These are phyloP conservation scores for Phytophthora pluvialis DNA, from an alignment of 352 stramenopile species.

Conservation along the genomic window DNA sequence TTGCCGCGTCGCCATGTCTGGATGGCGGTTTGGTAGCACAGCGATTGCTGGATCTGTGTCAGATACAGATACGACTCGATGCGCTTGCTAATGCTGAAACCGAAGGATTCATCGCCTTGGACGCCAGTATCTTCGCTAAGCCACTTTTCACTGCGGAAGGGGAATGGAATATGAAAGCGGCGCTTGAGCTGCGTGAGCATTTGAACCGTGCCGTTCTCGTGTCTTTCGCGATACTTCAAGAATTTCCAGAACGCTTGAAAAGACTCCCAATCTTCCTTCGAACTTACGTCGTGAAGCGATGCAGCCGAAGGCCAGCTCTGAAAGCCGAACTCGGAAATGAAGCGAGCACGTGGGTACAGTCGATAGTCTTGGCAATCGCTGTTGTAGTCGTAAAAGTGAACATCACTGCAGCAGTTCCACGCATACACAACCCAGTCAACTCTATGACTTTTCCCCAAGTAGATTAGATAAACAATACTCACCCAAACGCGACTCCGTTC, in stretches of 20 bases:
- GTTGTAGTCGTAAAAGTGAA: constrained; percentile 89
- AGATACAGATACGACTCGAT: constrained; percentile 76
- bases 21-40: constrained; percentile 85
- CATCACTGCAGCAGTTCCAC: constrained; percentile 50
- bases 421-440: constrained; percentile 3
- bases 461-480: constrained; percentile 17
- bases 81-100: constrained; percentile 49
- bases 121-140: constrained; percentile 35
- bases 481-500: constrained; percentile 67
- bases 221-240: constrained; percentile 82
- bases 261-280: constrained; percentile 58
- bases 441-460: not conserved
- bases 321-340: constrained; percentile 90
- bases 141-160: constrained; percentile 66
- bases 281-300: constrained; percentile 60
- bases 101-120: constrained; percentile 30
- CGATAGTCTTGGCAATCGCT: constrained; percentile 76
- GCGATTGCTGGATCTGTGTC: constrained; percentile 78
- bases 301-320: constrained; percentile 75
- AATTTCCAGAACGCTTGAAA: constrained; percentile 79
- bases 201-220: constrained; percentile 76
- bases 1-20: constrained; percentile 73
- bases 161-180: constrained; percentile 76
- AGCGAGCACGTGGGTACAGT: constrained; percentile 75
- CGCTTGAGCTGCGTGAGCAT: constrained; percentile 76